A percentile compares a stretch with the other conserved stretches of the same genome.
Evolutionary conservation across 768 basidiomycete genomes (phyloP).

Genomic region (Collybiopsis confluens): DNA sequence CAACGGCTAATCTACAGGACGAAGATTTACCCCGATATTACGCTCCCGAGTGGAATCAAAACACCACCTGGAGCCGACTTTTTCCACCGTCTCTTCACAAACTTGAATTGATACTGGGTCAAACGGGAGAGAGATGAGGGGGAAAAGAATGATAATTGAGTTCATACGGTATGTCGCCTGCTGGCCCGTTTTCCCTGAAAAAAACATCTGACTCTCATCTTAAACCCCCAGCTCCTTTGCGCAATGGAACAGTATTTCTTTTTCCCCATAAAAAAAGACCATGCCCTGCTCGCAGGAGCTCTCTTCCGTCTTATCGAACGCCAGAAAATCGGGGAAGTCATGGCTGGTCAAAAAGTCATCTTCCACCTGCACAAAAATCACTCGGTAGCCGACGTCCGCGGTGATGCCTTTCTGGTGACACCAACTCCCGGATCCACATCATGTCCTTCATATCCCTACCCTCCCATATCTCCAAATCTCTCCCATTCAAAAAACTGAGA

Average conservation of each 20-base stretch:
- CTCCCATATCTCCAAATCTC: no score
- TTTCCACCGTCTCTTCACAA: constrained; percentile 95
- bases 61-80: constrained; percentile 97
- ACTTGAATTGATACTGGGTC: constrained; percentile 98
- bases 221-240: constrained; percentile 78
- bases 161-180: constrained; percentile 89
- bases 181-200: not conserved
- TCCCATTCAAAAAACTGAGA: no score
- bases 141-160: constrained; percentile 86
- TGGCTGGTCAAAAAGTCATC: constrained; percentile 89
- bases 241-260: constrained; percentile 93
- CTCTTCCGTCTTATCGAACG: constrained; percentile 87
- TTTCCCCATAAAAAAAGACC: constrained; percentile 73
- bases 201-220: not conserved
- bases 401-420: no score
- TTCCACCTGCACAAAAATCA: no score
- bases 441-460: no score
- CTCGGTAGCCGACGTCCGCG: no score
- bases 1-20: constrained; percentile 77
- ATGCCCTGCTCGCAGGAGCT: constrained; percentile 80
- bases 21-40: constrained; percentile 89
- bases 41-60: constrained; percentile 90
- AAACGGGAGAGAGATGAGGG: constrained; percentile 98
- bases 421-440: no score
- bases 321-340: constrained; percentile 90